Evolutionary conservation across 192 early-diverging fungal species (phyloP), one percentile per base, ranked within the genome.

Genomic region (Mortierella antarctica): DNA sequence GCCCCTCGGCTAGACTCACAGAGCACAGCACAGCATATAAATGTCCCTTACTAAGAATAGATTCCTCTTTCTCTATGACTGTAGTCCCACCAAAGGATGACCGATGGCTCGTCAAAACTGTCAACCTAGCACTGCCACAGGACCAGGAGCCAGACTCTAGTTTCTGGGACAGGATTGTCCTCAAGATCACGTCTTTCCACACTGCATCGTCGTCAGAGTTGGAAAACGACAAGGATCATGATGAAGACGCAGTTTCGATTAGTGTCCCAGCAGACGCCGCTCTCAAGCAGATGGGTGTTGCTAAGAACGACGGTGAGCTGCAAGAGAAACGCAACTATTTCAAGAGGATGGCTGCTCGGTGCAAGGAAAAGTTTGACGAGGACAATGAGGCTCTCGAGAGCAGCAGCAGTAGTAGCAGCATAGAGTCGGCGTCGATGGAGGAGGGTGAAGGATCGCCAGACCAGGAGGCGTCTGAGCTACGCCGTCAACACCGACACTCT

Each of bases 51-150:
- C 17, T 15, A 31, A 31, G 1, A 31, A 31, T 31, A 31, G 31
- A 31, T 15, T 50, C 48, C 13, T 5, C 60, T 17, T 45, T 40
- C 6, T 47, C 10, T 50, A 65, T 21, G 49, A 11, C 15, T 31
- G 5, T 65, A 76, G 74, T 76, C 58, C 74, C 74, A 42, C 74
- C 74, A 15, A 76, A 76, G 15, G 74, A 76, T 12, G 74, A 76
- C 59, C 60, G 21, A 46, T 76, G 74, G 74, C n/a, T 76, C 7
- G 56, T 76, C 31, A 68, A 69, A n/a, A 76, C 74, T 20, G 74
- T 69, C 44, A 49, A 69, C 21, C 42, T 76, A 31, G 51, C 74
- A 9, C 7, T 69, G 5, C 53, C 67, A 12, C 65, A 68, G 10
- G 59, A 68, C 48, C 41, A 53, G 20, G 74, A 69, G 44, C 58